Evolutionary conservation across 2,329 filamentous ascomycete species (phyloP), one percentile per base, ranked within the genome.

Genomic region (Penicillium hordei): DNA sequence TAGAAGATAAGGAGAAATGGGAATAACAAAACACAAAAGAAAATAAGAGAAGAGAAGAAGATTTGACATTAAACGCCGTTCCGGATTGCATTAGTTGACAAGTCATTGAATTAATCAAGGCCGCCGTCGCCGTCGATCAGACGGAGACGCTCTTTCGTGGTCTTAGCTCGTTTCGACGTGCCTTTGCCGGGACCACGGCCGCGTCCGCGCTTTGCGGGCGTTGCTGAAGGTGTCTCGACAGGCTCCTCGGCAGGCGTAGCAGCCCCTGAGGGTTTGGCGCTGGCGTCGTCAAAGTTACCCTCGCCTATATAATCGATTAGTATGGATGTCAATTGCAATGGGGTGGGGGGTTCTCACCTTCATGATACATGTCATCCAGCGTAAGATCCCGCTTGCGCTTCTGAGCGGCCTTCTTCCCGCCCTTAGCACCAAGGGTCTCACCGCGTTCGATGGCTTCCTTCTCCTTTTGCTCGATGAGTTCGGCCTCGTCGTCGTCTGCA

Each of bases 341-440:
- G 38, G 29, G 5, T 8, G 19, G 52, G 5, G 13, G 29, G 27
- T n/a, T 79, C 90, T 87, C 75, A 96, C 94, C 94, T 83, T 99
- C 94, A 74, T 99, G 94, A 78, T 99, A 99, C 90, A 99, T 92
- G 72, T 97, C 93, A 74, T 97, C 94, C 76, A 97, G 79, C 70
- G 82, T 86, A 62, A 87, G 78, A 72, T 87, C 85, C 54, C 75
- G 75, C 75, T 77, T 76, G 74, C 80, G 83, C 68, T 89, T 93
- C 49, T 75, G 75, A n/a, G 76, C 76, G 42, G 79, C 75, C 77
- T 87, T 89, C 65, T 79, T 81, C 60, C 83, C 83, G 57, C 84
- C 86, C 77, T 87, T 89, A 46, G 76, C 77, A 59, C 79, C 79
- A 73, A 83, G 84, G 36, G 77, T 86, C 60, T 90, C 89, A 61